phyloP scores from a whole-genome alignment of 257 asterid species.

The Thymus quinquecostatus region DNA sequence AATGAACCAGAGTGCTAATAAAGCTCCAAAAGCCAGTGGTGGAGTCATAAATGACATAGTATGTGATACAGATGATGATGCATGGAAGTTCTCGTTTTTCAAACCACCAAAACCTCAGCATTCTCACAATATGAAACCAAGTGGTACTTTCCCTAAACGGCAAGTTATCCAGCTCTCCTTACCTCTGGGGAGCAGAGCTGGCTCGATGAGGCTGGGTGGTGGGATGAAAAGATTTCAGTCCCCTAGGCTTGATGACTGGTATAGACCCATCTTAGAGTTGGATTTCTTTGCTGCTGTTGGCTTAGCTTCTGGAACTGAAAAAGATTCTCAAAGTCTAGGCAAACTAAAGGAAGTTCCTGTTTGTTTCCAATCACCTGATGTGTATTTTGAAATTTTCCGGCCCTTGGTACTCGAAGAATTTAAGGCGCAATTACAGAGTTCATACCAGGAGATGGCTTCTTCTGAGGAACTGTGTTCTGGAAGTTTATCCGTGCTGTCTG shows the following conservation, averaged over 20 bases:
- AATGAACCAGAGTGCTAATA: conserved; percentile 40
- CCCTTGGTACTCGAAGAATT: conserved; percentile 92
- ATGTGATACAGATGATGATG: conserved; percentile 55
- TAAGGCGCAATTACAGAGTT: conserved; percentile 85
- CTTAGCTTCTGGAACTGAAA: conserved; percentile 57
- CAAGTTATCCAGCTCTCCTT: conserved; percentile 80
- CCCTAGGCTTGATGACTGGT: conserved; percentile 93
- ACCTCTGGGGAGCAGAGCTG: conserved; percentile 60
- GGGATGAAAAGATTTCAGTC: conserved; percentile 73
- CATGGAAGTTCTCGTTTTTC: conserved; percentile 76
- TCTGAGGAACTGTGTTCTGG: conserved; percentile 68
- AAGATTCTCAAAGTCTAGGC: conserved; percentile 45
- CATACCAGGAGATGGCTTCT: conserved; percentile 83
- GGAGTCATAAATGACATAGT: conserved; percentile 46
- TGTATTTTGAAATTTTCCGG: conserved; percentile 83
- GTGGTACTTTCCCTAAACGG: conserved; percentile 65
- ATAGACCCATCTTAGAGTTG: conserved; percentile 72
- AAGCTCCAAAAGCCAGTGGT: conserved; percentile 40
- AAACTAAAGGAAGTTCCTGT: conserved; percentile 88
- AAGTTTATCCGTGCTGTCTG: conserved; percentile 81
- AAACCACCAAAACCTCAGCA: conserved; percentile 62
- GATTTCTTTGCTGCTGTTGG: conserved; percentile 88
- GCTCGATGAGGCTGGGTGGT: conserved; percentile 53
- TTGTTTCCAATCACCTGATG: conserved; percentile 79
- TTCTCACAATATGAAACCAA: conserved; percentile 49